These are phyloP conservation scores for Phialemoniopsis sp. DNA, from an alignment of 2,329 filamentous ascomycete species.

Conservation along the genomic window DNA sequence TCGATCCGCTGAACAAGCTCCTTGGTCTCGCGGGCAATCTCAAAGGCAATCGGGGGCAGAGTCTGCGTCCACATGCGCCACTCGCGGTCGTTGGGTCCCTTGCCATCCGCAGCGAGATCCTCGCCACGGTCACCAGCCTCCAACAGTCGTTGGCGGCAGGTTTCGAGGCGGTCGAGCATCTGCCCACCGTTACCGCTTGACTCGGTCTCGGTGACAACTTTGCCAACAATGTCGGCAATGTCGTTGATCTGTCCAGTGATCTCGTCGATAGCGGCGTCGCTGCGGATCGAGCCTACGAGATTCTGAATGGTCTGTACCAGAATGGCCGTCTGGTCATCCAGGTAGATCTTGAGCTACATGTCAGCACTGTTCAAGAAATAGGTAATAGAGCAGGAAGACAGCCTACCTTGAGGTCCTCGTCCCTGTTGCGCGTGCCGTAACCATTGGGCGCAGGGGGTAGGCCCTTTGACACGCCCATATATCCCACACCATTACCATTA, in stretches of 20 bases:
- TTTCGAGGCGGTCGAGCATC: conserved; percentile 51
- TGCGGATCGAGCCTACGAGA: conserved; percentile 70
- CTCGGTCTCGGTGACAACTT: conserved; percentile 65
- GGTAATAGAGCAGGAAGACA: conserved; percentile 11
- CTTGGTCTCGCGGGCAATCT: conserved; percentile 78
- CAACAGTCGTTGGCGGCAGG: conserved; percentile 62
- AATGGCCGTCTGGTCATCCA: conserved; percentile 77
- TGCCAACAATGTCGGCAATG: conserved; percentile 67
- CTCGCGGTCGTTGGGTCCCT: conserved; percentile 46
- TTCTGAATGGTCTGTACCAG: conserved; percentile 78
- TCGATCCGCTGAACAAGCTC: conserved; percentile 49
- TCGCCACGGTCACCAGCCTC: conserved; percentile 59
- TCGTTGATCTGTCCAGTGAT: conserved; percentile 67
- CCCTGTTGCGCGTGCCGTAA: conserved; percentile 27
- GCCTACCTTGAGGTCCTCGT: conserved; percentile 46
- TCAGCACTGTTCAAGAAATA: background rate
- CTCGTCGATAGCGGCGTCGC: conserved; percentile 56
- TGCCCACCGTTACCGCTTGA: conserved; percentile 46
- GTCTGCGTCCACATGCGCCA: conserved; percentile 65
- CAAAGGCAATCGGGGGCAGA: conserved; percentile 80
- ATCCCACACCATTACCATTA: conserved; percentile 26
- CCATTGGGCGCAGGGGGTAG: conserved; percentile 29
- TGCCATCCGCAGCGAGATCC: conserved; percentile 49
- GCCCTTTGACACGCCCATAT: conserved; percentile 28
- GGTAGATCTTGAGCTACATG: conserved; percentile 54